Base-by-base conservation (phyloP, 345 rosid species). In the Carallia brachiata region DNA sequence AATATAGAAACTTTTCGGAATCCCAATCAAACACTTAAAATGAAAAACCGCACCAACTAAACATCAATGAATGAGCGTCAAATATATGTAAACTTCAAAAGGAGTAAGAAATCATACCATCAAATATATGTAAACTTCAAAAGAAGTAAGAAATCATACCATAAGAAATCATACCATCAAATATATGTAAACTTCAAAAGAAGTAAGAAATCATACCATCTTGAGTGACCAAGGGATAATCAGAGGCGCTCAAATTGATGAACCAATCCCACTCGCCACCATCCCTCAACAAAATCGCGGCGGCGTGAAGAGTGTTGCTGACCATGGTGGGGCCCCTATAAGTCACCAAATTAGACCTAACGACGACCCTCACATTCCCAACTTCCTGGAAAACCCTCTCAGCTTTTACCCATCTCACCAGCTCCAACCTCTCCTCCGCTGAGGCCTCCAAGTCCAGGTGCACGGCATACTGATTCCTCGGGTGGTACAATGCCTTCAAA, bases 211-310 rank as follows among this genome's bases (percentile, higher is more conserved):
- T 1, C 72, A 52, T 85, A 93, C 97, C 97, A 79, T 93, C 98
- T 86, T 89, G 98, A 68, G 98, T 93, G 52, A 90, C 78, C 64
- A 93, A 76, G 52, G 98, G 98, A 78, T 90, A 93, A 79, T 90
- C 98, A 1, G 98, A 93, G 65, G 96, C 98, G 77, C 97, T 93
- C 77, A 93, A 77, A 72, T 93, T 93, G 68, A 93, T 77, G 54
- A 93, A 90, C 98, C 98, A 93, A 79, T 93, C 98, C 98, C 98
- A 93, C 6, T 86, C 86, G 36, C 90, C 93, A 54, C 90, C 90
- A 31, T 90, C 90, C 75, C 28, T 87, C 56, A 93, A 72, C 84
- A 93, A 78, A 78, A 93, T 73, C 4, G 96, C 84, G 1, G 93
- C 98, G 7, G 92, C 97, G 34, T 93, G 92, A 72, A 93, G 96